Conservation (phyloP, 2,329 filamentous ascomycete species). For the Microcyclospora tardicrescens region DNA sequence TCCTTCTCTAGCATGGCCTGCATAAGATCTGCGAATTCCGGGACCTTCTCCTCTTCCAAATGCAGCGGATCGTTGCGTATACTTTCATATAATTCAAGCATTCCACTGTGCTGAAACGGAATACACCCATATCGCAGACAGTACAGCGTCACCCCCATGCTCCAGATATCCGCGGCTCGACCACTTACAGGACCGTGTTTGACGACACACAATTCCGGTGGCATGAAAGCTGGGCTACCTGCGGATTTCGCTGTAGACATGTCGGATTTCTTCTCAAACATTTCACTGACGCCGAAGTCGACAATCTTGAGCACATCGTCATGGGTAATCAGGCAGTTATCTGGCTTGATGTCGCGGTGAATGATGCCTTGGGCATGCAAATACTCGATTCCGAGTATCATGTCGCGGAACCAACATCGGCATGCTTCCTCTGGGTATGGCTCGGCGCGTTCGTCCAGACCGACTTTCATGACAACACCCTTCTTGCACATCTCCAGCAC, state of each 20-base stretch:
- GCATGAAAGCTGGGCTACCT: slow-evolving; percentile 86
- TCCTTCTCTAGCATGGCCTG: slow-evolving; percentile 67
- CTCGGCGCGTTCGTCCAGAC: slow-evolving; percentile 65
- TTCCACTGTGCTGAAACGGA: slow-evolving; percentile 66
- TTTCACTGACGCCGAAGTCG: slow-evolving; percentile 98
- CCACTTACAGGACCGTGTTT: slow-evolving; percentile 82
- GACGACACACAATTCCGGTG: slow-evolving; percentile 78
- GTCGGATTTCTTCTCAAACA: slow-evolving; percentile 77
- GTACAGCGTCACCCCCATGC: slow-evolving; percentile 91
- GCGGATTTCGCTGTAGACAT: slow-evolving; percentile 92
- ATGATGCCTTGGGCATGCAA: slow-evolving; percentile 88
- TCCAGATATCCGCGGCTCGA: slow-evolving; percentile 90
- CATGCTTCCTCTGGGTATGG: slow-evolving; percentile 75
- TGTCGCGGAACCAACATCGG: slow-evolving; percentile 83
- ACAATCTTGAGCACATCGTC: slow-evolving; percentile 95
- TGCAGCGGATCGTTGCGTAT: slow-evolving; percentile 60
- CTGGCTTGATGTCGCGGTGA: slow-evolving; percentile 94
- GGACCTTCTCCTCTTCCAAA: slow-evolving; percentile 51
- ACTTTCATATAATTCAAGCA: slow-evolving; percentile 79
- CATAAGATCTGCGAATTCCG: slow-evolving; percentile 64
- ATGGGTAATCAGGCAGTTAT: slow-evolving; percentile 80
- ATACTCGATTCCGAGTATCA: slow-evolving; percentile 92
- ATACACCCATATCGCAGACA: slow-evolving; percentile 81
- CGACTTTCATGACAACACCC: slow-evolving; percentile 92
- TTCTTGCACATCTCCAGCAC: slow-evolving; percentile 99